A percentile compares a stretch with the other conserved stretches of the same genome.
Conservation (phyloP, 106 monocot genomes). For the Dendrobium catenatum region DNA sequence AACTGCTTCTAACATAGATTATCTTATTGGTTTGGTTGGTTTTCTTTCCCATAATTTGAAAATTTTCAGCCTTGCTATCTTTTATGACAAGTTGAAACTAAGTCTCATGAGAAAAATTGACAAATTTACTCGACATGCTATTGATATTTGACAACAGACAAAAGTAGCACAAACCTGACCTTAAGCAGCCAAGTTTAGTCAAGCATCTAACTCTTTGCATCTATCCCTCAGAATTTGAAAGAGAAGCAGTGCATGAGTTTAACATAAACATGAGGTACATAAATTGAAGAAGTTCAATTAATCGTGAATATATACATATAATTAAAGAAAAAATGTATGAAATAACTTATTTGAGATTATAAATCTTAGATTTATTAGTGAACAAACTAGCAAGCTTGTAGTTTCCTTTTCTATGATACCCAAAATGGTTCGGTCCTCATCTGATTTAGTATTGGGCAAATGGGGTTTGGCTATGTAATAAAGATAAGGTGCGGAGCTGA, state of each 20-base stretch:
- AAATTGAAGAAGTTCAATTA: neutral
- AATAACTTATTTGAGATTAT: too few species aligned
- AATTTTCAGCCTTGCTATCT: neutral
- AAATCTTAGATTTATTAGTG: neutral
- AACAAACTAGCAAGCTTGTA: neutral
- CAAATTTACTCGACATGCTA: too few species aligned
- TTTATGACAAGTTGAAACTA: neutral
- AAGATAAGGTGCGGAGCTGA: neutral
- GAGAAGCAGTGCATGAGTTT: neutral
- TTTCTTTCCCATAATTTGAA: neutral
- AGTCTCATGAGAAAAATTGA: neutral
- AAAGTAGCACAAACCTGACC: neutral
- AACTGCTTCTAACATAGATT: too few species aligned
- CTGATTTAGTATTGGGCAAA: too few species aligned
- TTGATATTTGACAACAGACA: neutral
- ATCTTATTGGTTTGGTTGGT: too few species aligned
- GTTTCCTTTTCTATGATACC: neutral
- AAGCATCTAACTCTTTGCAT: neutral
- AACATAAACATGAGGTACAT: neutral
- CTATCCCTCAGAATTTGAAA: neutral
- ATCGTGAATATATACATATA: too few species aligned
- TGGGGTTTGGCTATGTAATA: too few species aligned
- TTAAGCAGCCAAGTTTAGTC: neutral
- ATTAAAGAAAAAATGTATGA: neutral
- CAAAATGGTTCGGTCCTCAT: too few species aligned